A percentile compares a stretch with the other conserved stretches of the same genome.
Evolutionary conservation across 176 grass and related monocot species (phyloP).

Genomic region (Carex pumila): DNA sequence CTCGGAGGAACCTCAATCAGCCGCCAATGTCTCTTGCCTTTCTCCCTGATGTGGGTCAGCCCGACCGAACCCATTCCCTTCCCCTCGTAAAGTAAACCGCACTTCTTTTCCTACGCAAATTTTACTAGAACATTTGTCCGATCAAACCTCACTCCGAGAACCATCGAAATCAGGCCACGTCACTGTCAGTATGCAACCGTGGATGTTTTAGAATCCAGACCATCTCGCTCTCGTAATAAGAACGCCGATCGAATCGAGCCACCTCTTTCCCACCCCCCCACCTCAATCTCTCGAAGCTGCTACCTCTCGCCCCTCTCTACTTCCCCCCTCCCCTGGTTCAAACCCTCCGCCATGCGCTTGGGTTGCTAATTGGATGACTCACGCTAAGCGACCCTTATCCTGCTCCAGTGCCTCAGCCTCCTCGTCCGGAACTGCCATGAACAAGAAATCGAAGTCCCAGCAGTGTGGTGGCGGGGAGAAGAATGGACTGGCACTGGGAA

Average conservation of each 20-base stretch:
- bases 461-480: constrained; percentile 18
- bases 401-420: constrained; percentile 17
- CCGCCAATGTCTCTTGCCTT: not conserved
- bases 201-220: not conserved
- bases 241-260: constrained; percentile 9
- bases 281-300: constrained; percentile 11
- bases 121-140: not conserved
- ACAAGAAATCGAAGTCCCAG: constrained; percentile 26
- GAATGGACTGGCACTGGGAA: constrained; percentile 32
- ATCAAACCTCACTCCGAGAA: not conserved
- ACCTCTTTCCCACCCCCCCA: not conserved
- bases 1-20: not conserved
- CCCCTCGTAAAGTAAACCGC: not conserved
- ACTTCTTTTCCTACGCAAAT: not conserved
- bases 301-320: not conserved
- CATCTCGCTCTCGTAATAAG: not conserved
- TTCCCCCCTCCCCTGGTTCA: not conserved
- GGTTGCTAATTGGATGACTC: constrained; percentile 27
- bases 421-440: constrained; percentile 9
- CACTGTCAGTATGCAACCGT: not conserved
- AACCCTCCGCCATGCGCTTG: constrained; percentile 22
- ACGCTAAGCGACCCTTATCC: constrained; percentile 17
- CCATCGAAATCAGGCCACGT: not conserved
- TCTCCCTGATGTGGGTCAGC: not conserved
- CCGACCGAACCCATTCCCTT: not conserved